phyloP scores from a whole-genome alignment of 768 basidiomycete genomes.

The Phallus indusiatus region DNA sequence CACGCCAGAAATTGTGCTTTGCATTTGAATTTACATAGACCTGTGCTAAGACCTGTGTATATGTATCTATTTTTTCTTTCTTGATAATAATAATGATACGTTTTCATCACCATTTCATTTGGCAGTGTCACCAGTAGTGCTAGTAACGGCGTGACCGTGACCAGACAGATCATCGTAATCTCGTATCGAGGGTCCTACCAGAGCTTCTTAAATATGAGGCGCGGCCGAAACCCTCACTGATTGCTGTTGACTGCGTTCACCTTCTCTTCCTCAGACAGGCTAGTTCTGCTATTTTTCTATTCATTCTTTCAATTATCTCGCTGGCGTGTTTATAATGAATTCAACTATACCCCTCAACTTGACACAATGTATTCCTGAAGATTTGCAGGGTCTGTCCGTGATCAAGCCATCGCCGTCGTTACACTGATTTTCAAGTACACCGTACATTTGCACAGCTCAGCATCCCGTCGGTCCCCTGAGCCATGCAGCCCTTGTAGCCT shows the following conservation, averaged over 20 bases:
- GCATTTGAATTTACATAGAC: too few species aligned
- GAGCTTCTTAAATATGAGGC: too few species aligned
- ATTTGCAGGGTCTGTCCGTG: neutral
- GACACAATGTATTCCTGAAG: neutral
- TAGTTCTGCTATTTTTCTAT: neutral
- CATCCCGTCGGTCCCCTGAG: slow-evolving; percentile 16
- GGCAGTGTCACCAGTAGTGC: too few species aligned
- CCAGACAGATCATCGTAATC: too few species aligned
- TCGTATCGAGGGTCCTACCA: too few species aligned
- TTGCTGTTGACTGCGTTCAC: neutral
- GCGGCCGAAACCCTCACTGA: neutral
- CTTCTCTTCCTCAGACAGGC: neutral
- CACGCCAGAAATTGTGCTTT: too few species aligned
- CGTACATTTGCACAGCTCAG: neutral
- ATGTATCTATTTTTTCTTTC: too few species aligned
- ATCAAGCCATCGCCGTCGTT: neutral
- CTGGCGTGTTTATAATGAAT: neutral
- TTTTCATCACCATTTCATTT: too few species aligned
- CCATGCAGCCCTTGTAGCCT: slow-evolving; percentile 29
- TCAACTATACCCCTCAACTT: neutral
- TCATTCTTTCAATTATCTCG: neutral
- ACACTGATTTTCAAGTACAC: neutral
- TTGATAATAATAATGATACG: too few species aligned
- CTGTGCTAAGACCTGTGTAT: too few species aligned
- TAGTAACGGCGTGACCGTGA: too few species aligned